These are phyloP conservation scores for Vicia faba DNA, from an alignment of 306 rosid genomes.

Conservation along the genomic window DNA sequence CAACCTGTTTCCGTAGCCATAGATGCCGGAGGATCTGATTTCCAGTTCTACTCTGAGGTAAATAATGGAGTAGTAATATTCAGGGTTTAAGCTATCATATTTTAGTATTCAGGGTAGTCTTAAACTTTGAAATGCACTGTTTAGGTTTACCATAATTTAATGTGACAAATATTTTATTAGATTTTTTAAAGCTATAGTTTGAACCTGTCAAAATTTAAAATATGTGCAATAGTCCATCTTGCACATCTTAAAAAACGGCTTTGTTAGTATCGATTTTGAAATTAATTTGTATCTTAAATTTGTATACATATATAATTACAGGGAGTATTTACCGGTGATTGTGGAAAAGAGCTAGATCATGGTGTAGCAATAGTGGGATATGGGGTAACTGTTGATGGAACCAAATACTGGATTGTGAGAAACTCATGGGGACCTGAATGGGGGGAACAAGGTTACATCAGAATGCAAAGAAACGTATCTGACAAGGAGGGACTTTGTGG, in stretches of 20 bases:
- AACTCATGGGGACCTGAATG: slow-evolving; percentile 89
- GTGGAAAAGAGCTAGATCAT: slow-evolving; percentile 74
- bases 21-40: slow-evolving; percentile 57
- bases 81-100: too few species aligned
- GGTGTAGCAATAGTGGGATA: slow-evolving; percentile 88
- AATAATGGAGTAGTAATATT: neutral
- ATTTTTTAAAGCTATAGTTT: too few species aligned
- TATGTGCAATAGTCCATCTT: too few species aligned
- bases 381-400: slow-evolving; percentile 75
- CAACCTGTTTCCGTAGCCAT: slow-evolving; percentile 64
- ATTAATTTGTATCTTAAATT: neutral
- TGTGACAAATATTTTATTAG: too few species aligned
- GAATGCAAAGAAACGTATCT: slow-evolving; percentile 61
- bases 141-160: too few species aligned
- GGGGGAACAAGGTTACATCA: slow-evolving; percentile 93
- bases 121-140: too few species aligned
- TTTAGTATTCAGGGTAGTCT: too few species aligned
- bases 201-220: too few species aligned
- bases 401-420: slow-evolving; percentile 75
- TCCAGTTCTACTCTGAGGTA: slow-evolving; percentile 66
- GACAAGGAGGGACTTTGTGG: slow-evolving; percentile 67
- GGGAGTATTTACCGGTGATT: slow-evolving; percentile 80
- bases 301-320: slow-evolving; percentile 29
- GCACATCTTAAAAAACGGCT: too few species aligned
- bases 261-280: too few species aligned